Evolutionary conservation across 352 stramenopile species (phyloP).

Genomic region (Pythium vanterpoolii): DNA sequence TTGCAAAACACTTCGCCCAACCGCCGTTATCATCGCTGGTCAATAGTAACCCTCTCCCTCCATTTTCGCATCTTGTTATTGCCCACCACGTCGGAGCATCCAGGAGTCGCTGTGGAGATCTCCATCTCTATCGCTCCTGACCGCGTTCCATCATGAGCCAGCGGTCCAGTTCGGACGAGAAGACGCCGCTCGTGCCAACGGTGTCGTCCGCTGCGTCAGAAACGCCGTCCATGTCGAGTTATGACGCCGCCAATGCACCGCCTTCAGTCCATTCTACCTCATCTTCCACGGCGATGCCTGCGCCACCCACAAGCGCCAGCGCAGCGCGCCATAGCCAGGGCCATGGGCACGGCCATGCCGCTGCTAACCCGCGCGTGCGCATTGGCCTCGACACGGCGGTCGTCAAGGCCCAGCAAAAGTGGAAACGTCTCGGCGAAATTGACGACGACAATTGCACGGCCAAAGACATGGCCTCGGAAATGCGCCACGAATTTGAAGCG

Average conservation of each 20-base stretch:
- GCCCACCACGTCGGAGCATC: background rate
- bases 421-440: constrained; percentile 73
- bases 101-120: background rate
- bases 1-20: background rate
- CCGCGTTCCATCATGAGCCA: constrained; percentile 13
- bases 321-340: no score
- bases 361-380: constrained; percentile 37
- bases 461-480: constrained; percentile 81
- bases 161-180: constrained; percentile 2
- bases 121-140: background rate
- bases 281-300: no score
- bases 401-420: constrained; percentile 80
- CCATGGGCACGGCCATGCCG: no score
- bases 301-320: background rate
- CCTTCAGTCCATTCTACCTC: no score
- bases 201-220: background rate
- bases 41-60: background rate
- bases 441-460: constrained; percentile 76
- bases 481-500: constrained; percentile 67
- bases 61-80: background rate
- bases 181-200: constrained; percentile 23
- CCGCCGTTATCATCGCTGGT: background rate
- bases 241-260: background rate
- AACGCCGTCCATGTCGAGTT: constrained; percentile 12
- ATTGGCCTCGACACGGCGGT: constrained; percentile 64